Evolutionary conservation across 179 eudicot species (phyloP).

Genomic region (Carnegiea gigantea): DNA sequence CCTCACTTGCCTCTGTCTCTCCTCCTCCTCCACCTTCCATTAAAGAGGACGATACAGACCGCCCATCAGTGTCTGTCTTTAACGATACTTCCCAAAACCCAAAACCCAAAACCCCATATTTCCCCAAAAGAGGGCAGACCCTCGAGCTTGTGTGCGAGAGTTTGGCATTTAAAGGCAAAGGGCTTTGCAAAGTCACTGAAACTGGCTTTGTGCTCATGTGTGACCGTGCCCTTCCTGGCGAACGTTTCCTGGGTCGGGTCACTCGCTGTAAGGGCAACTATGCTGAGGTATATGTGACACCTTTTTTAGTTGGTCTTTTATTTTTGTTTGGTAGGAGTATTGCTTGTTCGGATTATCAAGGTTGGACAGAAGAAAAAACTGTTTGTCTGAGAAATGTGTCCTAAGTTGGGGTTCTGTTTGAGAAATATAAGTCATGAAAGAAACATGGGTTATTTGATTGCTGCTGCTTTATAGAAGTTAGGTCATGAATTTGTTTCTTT

Average conservation of each 20-base stretch:
- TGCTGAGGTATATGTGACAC: conserved; percentile 59
- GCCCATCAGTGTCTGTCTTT: neutral
- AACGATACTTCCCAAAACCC: conserved; percentile 3
- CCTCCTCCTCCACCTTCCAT: conserved; percentile 21
- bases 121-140: conserved; percentile 79
- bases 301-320: neutral
- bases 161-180: conserved; percentile 82
- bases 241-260: conserved; percentile 77
- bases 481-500: neutral
- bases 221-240: conserved; percentile 97
- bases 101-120: conserved; percentile 36
- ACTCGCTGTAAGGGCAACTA: conserved; percentile 72
- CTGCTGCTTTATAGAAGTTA: neutral
- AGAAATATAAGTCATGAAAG: neutral
- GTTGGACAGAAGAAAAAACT: no score
- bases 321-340: neutral
- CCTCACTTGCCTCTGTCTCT: conserved; percentile 30
- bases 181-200: conserved; percentile 69
- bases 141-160: conserved; percentile 74
- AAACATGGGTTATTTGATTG: no score
- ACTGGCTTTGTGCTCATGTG: conserved; percentile 88
- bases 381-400: neutral
- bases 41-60: conserved; percentile 26
- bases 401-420: neutral
- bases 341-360: neutral